Conservation (phyloP, 257 asterid species). For the Asclepias syriaca region DNA sequence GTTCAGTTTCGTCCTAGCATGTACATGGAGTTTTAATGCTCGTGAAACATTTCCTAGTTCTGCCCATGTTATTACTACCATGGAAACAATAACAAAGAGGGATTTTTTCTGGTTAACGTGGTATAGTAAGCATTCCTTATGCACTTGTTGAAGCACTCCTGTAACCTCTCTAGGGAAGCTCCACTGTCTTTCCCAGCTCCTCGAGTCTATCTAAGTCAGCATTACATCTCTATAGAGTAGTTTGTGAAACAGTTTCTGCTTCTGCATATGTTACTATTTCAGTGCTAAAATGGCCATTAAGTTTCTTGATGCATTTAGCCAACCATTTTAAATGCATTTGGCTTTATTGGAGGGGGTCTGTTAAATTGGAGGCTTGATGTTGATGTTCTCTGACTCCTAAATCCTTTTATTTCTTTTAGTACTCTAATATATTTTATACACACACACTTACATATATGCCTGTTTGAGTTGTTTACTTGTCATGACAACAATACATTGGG, state of each 20-base stretch:
- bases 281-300: too few species aligned
- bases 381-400: neutral
- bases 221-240: neutral
- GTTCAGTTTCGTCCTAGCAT: conserved; percentile 1
- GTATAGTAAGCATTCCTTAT: neutral
- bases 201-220: neutral
- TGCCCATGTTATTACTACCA: neutral
- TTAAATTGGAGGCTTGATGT: too few species aligned
- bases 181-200: neutral
- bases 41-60: neutral
- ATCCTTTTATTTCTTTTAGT: too few species aligned
- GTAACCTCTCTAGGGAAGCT: neutral
- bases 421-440: too few species aligned
- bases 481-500: neutral
- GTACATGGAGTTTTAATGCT: neutral
- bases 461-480: neutral
- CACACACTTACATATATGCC: neutral
- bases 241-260: neutral
- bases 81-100: neutral
- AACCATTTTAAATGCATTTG: too few species aligned
- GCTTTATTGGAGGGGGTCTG: too few species aligned
- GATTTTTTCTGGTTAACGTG: neutral
- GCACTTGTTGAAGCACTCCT: neutral
- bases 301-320: too few species aligned
- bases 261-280: neutral